A percentile compares a stretch with the other conserved stretches of the same genome.
Conservation (phyloP, 2,329 filamentous ascomycete genomes). For the Hirsutella minnesotensis region DNA sequence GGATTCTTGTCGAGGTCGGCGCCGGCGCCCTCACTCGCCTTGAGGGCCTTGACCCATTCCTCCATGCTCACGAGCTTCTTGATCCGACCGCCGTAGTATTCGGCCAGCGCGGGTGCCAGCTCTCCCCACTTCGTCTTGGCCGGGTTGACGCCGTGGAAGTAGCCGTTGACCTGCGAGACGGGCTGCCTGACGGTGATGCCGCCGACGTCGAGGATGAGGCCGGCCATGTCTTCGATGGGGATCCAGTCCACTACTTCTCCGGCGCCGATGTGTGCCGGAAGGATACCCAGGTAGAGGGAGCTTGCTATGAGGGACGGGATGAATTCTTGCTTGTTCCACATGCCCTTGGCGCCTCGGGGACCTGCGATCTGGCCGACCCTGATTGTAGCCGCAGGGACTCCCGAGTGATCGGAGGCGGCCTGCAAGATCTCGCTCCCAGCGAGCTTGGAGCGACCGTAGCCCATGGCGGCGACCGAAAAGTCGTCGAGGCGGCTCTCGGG, state of each 20-base stretch:
- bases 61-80: slow-evolving; percentile 25
- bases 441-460: slow-evolving; percentile 33
- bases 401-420: slow-evolving; percentile 19
- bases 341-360: slow-evolving; percentile 24
- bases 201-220: slow-evolving; percentile 33
- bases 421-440: slow-evolving; percentile 29
- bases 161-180: slow-evolving; percentile 17
- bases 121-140: slow-evolving; percentile 24
- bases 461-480: slow-evolving; percentile 13
- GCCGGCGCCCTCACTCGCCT: slow-evolving; percentile 20
- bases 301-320: slow-evolving; percentile 37
- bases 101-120: slow-evolving; percentile 26
- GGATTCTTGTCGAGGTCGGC: slow-evolving; percentile 31
- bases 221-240: slow-evolving; percentile 35
- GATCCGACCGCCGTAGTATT: slow-evolving; percentile 27
- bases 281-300: slow-evolving; percentile 32
- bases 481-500: slow-evolving; percentile 27
- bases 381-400: slow-evolving; percentile 26
- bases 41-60: slow-evolving; percentile 33
- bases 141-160: slow-evolving; percentile 40
- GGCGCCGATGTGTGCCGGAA: slow-evolving; percentile 33
- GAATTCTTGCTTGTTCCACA: slow-evolving; percentile 47
- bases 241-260: slow-evolving; percentile 40
- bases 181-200: slow-evolving; percentile 17
- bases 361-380: slow-evolving; percentile 38